phyloP scores from a whole-genome alignment of 2,329 filamentous ascomycete genomes.

The Albifimbria verrucaria region DNA sequence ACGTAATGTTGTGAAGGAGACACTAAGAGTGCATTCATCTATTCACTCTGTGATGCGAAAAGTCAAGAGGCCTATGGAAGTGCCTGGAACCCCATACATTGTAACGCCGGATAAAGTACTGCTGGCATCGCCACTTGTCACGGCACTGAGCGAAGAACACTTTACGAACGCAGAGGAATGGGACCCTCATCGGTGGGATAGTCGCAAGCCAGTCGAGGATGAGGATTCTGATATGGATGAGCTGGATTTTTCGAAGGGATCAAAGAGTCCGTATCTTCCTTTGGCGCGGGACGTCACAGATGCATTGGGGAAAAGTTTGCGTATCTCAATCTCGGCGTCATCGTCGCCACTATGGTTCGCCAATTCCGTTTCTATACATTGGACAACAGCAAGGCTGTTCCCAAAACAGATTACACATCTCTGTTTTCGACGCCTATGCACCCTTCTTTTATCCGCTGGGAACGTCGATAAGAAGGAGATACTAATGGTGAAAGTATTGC shows the following conservation, averaged over 20 bases:
- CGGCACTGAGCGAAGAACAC: constrained; percentile 49
- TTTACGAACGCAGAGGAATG: constrained; percentile 43
- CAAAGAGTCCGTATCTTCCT: constrained; percentile 50
- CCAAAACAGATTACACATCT: constrained; percentile 62
- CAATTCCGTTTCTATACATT: constrained; percentile 58
- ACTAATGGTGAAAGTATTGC: too few species aligned
- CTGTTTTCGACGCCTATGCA: constrained; percentile 34
- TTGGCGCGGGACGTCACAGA: constrained; percentile 71
- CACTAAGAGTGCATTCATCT: constrained; percentile 66
- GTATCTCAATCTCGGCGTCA: constrained; percentile 65
- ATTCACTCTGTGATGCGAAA: constrained; percentile 73
- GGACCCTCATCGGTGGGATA: constrained; percentile 28
- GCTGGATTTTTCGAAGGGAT: constrained; percentile 26
- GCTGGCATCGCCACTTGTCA: constrained; percentile 41
- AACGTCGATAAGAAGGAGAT: constrained; percentile 16
- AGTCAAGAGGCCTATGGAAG: constrained; percentile 63
- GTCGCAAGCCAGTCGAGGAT: constrained; percentile 11
- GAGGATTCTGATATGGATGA: constrained; percentile 27
- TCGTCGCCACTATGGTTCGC: constrained; percentile 59
- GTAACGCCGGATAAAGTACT: constrained; percentile 48
- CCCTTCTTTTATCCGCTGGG: constrained; percentile 31
- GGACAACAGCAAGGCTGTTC: constrained; percentile 52
- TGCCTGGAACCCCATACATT: constrained; percentile 53
- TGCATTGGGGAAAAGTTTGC: constrained; percentile 78
- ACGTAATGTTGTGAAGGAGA: constrained; percentile 66